These are phyloP conservation scores for Verticillium nubilum DNA, from an alignment of 2,329 filamentous ascomycete species.

Conservation along the genomic window DNA sequence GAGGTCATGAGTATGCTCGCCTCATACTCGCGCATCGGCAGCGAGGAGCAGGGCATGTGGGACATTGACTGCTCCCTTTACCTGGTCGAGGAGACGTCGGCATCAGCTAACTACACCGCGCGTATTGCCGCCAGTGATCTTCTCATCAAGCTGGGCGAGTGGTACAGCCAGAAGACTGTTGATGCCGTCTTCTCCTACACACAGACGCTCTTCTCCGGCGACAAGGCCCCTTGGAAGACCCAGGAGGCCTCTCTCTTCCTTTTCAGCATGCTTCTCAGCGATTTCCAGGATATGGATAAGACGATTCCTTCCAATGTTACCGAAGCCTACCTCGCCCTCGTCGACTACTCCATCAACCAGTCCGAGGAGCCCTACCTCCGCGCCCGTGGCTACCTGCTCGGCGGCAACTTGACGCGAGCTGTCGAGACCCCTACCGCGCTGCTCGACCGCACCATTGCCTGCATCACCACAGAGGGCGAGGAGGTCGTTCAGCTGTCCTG, in stretches of 20 bases:
- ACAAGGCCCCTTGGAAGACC: slow-evolving; percentile 47
- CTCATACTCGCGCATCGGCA: slow-evolving; percentile 82
- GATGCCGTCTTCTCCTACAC: slow-evolving; percentile 76
- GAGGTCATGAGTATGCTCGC: slow-evolving; percentile 84
- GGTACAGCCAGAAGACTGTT: slow-evolving; percentile 70
- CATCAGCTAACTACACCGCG: slow-evolving; percentile 93
- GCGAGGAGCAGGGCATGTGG: slow-evolving; percentile 92
- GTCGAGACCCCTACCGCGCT: slow-evolving; percentile 59
- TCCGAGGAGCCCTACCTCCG: slow-evolving; percentile 70
- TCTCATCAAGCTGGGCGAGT: slow-evolving; percentile 87
- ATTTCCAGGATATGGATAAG: slow-evolving; percentile 75
- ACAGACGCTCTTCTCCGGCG: slow-evolving; percentile 62
- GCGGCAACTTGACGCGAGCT: slow-evolving; percentile 70
- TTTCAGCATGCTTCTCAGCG: slow-evolving; percentile 75
- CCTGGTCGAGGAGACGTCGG: slow-evolving; percentile 88
- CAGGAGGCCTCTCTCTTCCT: slow-evolving; percentile 82
- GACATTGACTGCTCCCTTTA: slow-evolving; percentile 95
- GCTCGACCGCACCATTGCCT: slow-evolving; percentile 67
- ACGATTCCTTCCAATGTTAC: slow-evolving; percentile 64
- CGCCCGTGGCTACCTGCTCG: slow-evolving; percentile 81
- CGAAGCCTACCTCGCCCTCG: slow-evolving; percentile 71
- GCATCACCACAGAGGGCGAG: slow-evolving; percentile 68
- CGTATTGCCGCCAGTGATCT: slow-evolving; percentile 89
- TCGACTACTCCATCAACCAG: slow-evolving; percentile 69
- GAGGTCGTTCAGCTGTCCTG: slow-evolving; percentile 91